Percentiles rank a stretch among this genome's conserved stretches.
Conservation (phyloP, 2,329 filamentous ascomycete species). For the Xylariaceae sp. region DNA sequence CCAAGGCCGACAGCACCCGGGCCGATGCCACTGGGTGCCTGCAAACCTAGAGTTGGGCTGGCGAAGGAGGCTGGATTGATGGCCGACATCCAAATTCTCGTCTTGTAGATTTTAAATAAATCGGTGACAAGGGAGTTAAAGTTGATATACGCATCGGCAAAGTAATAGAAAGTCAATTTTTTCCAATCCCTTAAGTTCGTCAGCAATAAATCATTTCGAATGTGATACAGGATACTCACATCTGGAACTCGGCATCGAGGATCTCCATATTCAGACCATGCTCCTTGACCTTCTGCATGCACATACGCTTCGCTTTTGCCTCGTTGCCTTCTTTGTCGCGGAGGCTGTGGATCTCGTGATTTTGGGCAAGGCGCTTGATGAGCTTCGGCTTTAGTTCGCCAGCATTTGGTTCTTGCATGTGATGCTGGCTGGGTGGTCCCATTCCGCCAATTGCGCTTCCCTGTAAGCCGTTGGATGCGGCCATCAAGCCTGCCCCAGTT, state of each 20-base stretch:
- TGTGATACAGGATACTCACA: conserved; percentile 60
- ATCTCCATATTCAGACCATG: conserved; percentile 98
- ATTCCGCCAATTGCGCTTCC: conserved; percentile 76
- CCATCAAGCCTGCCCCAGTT: conserved; percentile 60
- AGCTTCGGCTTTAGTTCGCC: conserved; percentile 91
- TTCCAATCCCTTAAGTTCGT: conserved; percentile 81
- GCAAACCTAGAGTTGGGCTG: conserved; percentile 72
- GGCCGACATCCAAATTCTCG: conserved; percentile 98
- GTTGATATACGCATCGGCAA: conserved; percentile 97
- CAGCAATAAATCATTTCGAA: conserved; percentile 20
- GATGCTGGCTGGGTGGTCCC: conserved; percentile 74
- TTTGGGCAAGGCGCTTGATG: conserved; percentile 92
- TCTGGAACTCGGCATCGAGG: conserved; percentile 96
- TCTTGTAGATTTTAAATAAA: conserved; percentile 99
- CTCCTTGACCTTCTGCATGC: conserved; percentile 94
- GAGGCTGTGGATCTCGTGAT: conserved; percentile 84
- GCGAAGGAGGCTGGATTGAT: conserved; percentile 97
- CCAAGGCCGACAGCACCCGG: conserved; percentile 66
- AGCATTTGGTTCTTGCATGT: conserved; percentile 69
- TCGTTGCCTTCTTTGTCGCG: conserved; percentile 97
- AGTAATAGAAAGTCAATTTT: conserved; percentile 98
- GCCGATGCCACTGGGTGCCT: conserved; percentile 68
- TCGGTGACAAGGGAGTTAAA: conserved; percentile 98
- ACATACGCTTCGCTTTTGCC: conserved; percentile 94
- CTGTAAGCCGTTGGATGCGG: conserved; percentile 64